A percentile compares a stretch with the other conserved stretches of the same genome.
phyloP scores from a whole-genome alignment of 768 basidiomycete genomes.

The Lactarius evosmus region DNA sequence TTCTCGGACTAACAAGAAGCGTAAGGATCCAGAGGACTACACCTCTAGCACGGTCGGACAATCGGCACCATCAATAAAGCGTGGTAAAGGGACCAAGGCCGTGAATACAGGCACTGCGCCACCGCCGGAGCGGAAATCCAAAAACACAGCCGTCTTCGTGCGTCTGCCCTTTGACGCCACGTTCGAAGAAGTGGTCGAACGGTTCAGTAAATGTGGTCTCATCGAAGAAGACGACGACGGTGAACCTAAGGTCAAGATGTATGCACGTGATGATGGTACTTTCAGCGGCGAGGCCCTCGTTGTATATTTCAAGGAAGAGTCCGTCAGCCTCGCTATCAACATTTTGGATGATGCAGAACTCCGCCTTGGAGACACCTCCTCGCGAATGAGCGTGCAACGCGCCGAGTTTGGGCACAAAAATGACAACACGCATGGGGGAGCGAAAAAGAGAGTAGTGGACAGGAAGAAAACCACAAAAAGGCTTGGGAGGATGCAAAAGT shows the following conservation, averaged over 20 bases:
- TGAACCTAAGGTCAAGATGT: conserved; percentile 92
- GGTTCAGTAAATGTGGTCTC: conserved; percentile 90
- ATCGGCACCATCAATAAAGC: conserved; percentile 60
- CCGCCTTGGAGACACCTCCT: conserved; percentile 70
- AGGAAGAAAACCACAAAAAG: conserved; percentile 74
- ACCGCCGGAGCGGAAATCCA: conserved; percentile 59
- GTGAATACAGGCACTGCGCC: conserved; percentile 28
- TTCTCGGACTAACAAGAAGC: conserved; percentile 76
- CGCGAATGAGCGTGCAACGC: conserved; percentile 68
- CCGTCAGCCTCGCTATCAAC: conserved; percentile 78
- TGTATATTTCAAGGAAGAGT: conserved; percentile 96
- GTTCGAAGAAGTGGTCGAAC: conserved; percentile 67
- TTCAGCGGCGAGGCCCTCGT: conserved; percentile 95
- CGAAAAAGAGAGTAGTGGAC: conserved; percentile 60
- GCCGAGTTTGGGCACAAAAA: conserved; percentile 78
- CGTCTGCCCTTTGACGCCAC: conserved; percentile 77
- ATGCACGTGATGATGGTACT: conserved; percentile 78
- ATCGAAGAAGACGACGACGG: conserved; percentile 92
- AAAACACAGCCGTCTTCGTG: conserved; percentile 92
- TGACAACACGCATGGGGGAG: conserved; percentile 40
- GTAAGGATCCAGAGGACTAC: conserved; percentile 70
- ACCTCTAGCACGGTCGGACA: conserved; percentile 50
- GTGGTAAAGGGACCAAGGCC: conserved; percentile 58
- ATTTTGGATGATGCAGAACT: conserved; percentile 92
- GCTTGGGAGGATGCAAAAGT: conserved; percentile 89